Evolutionary conservation across 2,329 filamentous ascomycete genomes (phyloP), one percentile per base, ranked within the genome.

Genomic region (Botryotinia convoluta): DNA sequence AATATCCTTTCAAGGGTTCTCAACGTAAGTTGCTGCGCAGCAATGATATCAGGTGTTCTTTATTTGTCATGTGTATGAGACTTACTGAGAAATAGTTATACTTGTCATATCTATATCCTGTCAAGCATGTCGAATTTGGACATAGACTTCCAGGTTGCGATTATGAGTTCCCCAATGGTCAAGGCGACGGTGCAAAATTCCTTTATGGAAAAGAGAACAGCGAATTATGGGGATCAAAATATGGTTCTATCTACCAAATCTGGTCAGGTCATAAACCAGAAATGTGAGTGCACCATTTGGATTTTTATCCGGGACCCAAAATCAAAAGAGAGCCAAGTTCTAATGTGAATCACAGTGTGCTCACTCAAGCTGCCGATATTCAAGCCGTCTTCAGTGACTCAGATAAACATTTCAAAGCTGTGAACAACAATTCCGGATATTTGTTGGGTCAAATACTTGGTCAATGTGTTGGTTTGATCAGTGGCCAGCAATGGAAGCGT

Each of bases 361-460:
- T 85, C 9, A 82, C 81, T 0, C 59, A 76, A 8, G 80, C 83
- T 4, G 76, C 80, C 6, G 77, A 85, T 69, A 71, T 85, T 0
- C 72, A 82, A 74, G 73, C 74, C 0, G 79, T 85, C 9, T 85
- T 84, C 75, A 79, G 78, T 45, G 85, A 86, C 74, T 86, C 85
- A 0, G 79, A 85, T 71, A 80, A 77, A 57, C 84, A 86, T 75
- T 60, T 73, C 32, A 86, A 86, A 75, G 84, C 83, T 3, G 54
- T 73, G 3, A 80, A 81, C 72, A 85, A 84, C 73, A 80, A 86
- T 74, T 80, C 81, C 0, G 85, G 85, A 1, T 83, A 78, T 77
- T 37, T 73, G 14, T 62, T 85, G 77, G 76, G 81, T 59, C 75
- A 83, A 51, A 77, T 86, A 0, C 80, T 86, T 0, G 85, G 85